phyloP scores from a whole-genome alignment of 2,329 filamentous ascomycete species.

The Cercospora sesami region DNA sequence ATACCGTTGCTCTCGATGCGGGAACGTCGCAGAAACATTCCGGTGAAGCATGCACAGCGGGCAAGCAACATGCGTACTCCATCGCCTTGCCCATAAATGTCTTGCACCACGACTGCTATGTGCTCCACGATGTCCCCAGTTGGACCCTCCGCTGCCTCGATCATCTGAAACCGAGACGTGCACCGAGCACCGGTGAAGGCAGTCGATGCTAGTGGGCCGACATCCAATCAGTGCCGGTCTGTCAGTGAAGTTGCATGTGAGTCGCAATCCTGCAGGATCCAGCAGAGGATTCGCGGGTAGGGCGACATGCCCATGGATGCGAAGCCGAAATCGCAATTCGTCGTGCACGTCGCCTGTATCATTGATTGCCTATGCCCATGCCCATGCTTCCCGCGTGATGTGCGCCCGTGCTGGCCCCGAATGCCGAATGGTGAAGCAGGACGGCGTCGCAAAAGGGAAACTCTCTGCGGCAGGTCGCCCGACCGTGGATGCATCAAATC shows the following conservation, averaged over 20 bases:
- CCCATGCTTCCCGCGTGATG: not conserved
- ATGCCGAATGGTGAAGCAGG: not conserved
- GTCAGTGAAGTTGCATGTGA: conserved; percentile 11
- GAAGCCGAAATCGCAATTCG: conserved; percentile 12
- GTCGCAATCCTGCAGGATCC: conserved; percentile 20
- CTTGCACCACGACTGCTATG: not conserved
- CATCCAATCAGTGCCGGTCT: conserved; percentile 7
- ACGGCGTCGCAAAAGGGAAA: not conserved
- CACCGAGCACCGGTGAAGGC: conserved; percentile 22
- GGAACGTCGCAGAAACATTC: not conserved
- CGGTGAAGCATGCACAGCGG: not conserved
- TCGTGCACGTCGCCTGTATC: not conserved
- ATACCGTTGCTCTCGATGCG: not conserved
- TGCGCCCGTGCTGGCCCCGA: not conserved
- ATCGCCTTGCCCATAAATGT: not conserved
- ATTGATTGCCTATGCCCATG: not conserved
- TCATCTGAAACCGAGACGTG: conserved; percentile 9
- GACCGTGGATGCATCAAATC: not conserved
- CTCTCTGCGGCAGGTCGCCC: not conserved
- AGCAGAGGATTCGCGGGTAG: conserved; percentile 23
- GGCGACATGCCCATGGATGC: conserved; percentile 13
- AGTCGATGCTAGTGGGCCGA: conserved; percentile 4
- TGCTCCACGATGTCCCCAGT: not conserved
- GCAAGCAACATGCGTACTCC: not conserved
- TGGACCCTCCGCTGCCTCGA: not conserved